Evolutionary conservation across 2,329 filamentous ascomycete species (phyloP).

Genomic region (Colletotrichum spinosum): DNA sequence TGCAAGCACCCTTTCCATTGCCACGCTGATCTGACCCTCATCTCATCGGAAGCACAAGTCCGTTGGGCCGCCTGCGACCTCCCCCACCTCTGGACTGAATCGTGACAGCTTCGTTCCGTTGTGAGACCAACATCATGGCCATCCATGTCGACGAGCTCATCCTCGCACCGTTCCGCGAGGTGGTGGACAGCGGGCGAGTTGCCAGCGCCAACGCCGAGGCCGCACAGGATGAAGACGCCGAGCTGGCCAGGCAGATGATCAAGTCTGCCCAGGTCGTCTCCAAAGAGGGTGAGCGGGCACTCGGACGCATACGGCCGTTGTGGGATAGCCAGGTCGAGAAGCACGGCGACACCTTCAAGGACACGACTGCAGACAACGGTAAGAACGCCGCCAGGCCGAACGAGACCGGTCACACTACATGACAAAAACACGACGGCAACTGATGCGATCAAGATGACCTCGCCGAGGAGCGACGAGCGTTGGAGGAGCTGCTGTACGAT

Average conservation of each 20-base stretch:
- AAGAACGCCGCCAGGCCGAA: constrained; percentile 16
- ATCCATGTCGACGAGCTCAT: constrained; percentile 35
- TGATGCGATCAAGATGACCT: constrained; percentile 41
- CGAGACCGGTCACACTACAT: not conserved
- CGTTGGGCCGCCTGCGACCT: not conserved
- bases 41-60: not conserved
- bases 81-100: constrained; percentile 9
- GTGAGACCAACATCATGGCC: constrained; percentile 25
- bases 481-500: constrained; percentile 57
- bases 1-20: no score
- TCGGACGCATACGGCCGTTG: constrained; percentile 51
- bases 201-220: constrained; percentile 48
- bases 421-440: not conserved
- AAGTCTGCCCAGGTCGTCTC: constrained; percentile 48
- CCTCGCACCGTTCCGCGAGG: constrained; percentile 50
- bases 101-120: not conserved
- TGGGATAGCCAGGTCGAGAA: constrained; percentile 52
- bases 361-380: constrained; percentile 51
- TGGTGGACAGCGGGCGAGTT: constrained; percentile 52
- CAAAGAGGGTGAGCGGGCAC: constrained; percentile 51
- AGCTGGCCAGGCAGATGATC: constrained; percentile 44
- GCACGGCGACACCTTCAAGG: constrained; percentile 51
- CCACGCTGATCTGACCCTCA: constrained; percentile 23
- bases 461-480: constrained; percentile 43
- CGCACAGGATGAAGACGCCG: constrained; percentile 40